Evolutionary conservation across 2,329 filamentous ascomycete species (phyloP).

Genomic region (Blastomyces emzantsi): DNA sequence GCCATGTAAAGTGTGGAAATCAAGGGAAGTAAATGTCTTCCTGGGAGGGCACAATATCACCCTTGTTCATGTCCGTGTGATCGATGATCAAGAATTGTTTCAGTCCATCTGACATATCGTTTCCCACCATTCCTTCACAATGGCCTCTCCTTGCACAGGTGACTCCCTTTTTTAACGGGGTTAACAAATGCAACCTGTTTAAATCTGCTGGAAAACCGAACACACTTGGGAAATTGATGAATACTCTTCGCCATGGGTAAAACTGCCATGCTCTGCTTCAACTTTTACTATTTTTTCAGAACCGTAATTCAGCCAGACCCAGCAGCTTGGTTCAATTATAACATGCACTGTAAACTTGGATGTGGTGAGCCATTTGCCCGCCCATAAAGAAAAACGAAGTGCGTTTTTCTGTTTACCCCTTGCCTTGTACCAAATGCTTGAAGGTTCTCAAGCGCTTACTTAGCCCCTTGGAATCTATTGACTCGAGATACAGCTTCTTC

Average conservation of each 20-base stretch:
- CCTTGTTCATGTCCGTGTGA: too few relatives aligned
- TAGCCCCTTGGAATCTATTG: constrained; percentile 13
- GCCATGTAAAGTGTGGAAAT: too few relatives aligned
- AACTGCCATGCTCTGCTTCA: not conserved
- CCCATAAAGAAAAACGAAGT: not conserved
- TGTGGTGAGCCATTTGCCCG: not conserved
- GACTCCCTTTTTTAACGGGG: too few relatives aligned
- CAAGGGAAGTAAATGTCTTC: too few relatives aligned
- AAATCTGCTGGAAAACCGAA: too few relatives aligned
- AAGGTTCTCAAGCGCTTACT: not conserved
- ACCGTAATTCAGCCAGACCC: not conserved
- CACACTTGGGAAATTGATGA: not conserved
- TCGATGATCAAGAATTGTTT: too few relatives aligned
- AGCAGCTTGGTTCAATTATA: not conserved
- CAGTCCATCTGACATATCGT: too few relatives aligned
- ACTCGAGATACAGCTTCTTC: constrained; percentile 37
- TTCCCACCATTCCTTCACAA: too few relatives aligned
- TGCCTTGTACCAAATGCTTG: not conserved
- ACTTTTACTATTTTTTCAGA: not conserved
- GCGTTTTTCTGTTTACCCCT: not conserved
- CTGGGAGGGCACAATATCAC: too few relatives aligned
- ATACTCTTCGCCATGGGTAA: not conserved
- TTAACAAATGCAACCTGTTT: too few relatives aligned
- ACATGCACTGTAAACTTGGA: not conserved
- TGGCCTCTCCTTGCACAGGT: too few relatives aligned